Conservation (phyloP, 2,329 filamentous ascomycete genomes). For the Trichophyton equinum region DNA sequence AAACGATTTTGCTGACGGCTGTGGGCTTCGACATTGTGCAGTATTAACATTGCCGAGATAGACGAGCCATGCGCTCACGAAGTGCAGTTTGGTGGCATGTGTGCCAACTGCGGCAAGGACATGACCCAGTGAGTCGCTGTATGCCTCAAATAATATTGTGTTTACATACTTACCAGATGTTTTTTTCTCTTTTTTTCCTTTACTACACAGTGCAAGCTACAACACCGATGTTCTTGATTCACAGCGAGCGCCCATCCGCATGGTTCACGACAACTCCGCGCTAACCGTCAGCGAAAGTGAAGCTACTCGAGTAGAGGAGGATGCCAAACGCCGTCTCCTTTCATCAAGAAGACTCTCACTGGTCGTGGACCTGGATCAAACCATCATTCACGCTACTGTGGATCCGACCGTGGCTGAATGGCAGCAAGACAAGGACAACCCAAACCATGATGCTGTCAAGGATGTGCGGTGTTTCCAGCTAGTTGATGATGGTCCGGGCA, state of each 20-base stretch:
- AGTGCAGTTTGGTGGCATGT: conserved; percentile 81
- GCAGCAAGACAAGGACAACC: conserved; percentile 76
- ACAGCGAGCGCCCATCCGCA: conserved; percentile 81
- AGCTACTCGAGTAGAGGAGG: conserved; percentile 69
- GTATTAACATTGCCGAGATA: conserved; percentile 55
- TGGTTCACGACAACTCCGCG: conserved; percentile 81
- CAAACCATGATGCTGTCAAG: conserved; percentile 82
- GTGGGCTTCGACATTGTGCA: conserved; percentile 17
- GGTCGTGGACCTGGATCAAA: conserved; percentile 95
- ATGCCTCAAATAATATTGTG: neutral
- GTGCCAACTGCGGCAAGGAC: conserved; percentile 84
- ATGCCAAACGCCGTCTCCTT: conserved; percentile 71
- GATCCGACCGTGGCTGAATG: conserved; percentile 94
- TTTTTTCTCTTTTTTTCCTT: neutral
- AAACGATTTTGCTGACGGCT: neutral
- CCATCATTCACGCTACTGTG: conserved; percentile 94
- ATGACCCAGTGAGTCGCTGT: conserved; percentile 61
- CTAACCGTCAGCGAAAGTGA: conserved; percentile 75
- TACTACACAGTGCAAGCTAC: conserved; percentile 49
- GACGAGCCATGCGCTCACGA: conserved; percentile 87
- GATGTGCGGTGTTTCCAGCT: conserved; percentile 83
- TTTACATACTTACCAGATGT: neutral
- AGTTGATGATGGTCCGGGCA: conserved; percentile 66
- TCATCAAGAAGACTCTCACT: conserved; percentile 73
- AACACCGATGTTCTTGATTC: conserved; percentile 67